Percentiles rank a stretch among this genome's conserved stretches.
Evolutionary conservation across 2,329 filamentous ascomycete species (phyloP).

Genomic region (Aspergillus costaricaensis): DNA sequence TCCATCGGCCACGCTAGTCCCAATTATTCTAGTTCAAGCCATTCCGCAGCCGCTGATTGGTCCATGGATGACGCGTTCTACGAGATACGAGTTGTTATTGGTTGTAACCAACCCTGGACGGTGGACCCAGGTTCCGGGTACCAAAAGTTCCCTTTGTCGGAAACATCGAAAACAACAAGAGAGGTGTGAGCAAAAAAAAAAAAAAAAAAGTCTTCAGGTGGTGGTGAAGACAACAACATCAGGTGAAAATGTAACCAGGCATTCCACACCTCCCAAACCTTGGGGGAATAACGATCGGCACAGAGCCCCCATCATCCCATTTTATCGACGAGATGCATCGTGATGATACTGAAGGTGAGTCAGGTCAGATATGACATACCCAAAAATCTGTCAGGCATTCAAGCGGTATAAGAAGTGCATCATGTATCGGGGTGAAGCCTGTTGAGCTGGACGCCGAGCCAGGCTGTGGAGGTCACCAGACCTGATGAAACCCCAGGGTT

Average conservation of each 20-base stretch:
- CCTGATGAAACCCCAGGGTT: conserved; percentile 26
- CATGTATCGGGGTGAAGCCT: conserved; percentile 10
- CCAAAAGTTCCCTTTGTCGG: conserved; percentile 26
- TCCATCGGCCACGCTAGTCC: conserved; percentile 39
- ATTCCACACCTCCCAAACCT: conserved; percentile 1
- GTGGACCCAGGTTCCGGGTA: conserved; percentile 23
- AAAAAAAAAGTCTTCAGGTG: conserved; percentile 4
- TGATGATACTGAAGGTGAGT: conserved; percentile 18
- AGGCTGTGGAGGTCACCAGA: conserved; percentile 25
- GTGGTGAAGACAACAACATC: not conserved
- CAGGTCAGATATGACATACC: conserved; percentile 27
- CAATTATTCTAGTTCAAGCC: conserved; percentile 36
- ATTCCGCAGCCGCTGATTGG: conserved; percentile 36
- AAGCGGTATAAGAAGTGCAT: conserved; percentile 16
- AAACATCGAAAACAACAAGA: conserved; percentile 19
- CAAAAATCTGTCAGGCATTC: conserved; percentile 26
- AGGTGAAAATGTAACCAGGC: not conserved
- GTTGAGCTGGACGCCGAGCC: conserved; percentile 14
- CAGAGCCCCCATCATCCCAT: not conserved
- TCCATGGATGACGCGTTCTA: conserved; percentile 27
- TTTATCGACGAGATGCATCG: conserved; percentile 14
- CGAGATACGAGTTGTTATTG: conserved; percentile 26
- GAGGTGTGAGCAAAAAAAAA: conserved; percentile 13
- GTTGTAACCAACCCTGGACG: conserved; percentile 10
- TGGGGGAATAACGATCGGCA: conserved; percentile 1